These are phyloP conservation scores for Priceomyces melissophilus DNA, from an alignment of 805 yeast species.

Conservation along the genomic window DNA sequence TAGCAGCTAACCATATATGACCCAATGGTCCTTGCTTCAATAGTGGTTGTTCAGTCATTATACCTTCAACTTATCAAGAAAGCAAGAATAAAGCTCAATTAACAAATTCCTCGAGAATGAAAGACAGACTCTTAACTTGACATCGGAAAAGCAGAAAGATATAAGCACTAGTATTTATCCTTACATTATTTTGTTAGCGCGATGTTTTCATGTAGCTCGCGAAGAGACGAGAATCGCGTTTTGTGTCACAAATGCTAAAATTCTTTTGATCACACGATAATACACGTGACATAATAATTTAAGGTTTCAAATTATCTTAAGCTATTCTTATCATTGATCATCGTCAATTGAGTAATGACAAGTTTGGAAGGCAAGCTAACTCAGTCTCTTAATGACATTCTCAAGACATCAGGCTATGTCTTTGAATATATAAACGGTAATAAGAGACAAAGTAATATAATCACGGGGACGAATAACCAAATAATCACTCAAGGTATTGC, in stretches of 20 bases:
- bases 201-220: not conserved
- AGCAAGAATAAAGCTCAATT: too few species aligned
- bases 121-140: too few species aligned
- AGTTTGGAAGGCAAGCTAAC: constrained; percentile 39
- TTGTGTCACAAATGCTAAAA: not conserved
- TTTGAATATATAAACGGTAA: constrained; percentile 41
- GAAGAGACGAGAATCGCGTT: constrained; percentile 1
- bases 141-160: too few species aligned
- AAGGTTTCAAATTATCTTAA: not conserved
- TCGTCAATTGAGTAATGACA: constrained; percentile 9
- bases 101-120: too few species aligned
- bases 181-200: not conserved
- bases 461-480: constrained; percentile 41
- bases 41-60: constrained; percentile 44
- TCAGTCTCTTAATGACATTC: constrained; percentile 37
- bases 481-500: constrained; percentile 36
- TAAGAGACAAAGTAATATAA: constrained; percentile 37
- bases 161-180: too few species aligned
- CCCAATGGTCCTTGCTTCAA: constrained; percentile 82
- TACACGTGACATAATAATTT: not conserved
- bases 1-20: constrained; percentile 90
- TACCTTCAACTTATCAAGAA: not conserved
- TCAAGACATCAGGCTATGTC: constrained; percentile 41
- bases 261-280: not conserved
- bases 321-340: too few species aligned